These are phyloP conservation scores for Rhizoclosmatium sp. DNA, from an alignment of 192 early-diverging fungal species.

Conservation along the genomic window DNA sequence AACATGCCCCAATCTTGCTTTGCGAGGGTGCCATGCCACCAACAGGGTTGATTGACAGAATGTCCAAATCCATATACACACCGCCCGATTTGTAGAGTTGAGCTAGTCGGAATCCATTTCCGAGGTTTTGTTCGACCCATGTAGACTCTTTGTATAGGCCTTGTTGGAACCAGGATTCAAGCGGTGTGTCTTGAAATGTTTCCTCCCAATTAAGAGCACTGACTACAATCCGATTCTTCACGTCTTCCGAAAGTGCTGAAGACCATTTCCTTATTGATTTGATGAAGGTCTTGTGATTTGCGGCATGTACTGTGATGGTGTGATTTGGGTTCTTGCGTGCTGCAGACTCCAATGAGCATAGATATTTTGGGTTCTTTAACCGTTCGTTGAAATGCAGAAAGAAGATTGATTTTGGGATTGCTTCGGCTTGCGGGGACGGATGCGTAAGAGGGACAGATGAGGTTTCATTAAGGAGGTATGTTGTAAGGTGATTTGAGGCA, in stretches of 20 bases:
- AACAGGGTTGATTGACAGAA: slow-evolving; percentile 45
- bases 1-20: slow-evolving; percentile 26
- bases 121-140: slow-evolving; percentile 51
- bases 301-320: slow-evolving; percentile 35
- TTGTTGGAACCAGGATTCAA: slow-evolving; percentile 37
- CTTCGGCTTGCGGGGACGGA: too few species aligned
- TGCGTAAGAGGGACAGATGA: too few species aligned
- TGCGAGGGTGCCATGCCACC: slow-evolving; percentile 30
- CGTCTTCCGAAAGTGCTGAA: neutral
- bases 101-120: slow-evolving; percentile 46
- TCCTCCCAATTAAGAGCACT: slow-evolving; percentile 21
- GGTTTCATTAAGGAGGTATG: too few species aligned
- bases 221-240: slow-evolving; percentile 1
- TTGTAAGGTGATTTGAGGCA: too few species aligned
- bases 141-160: slow-evolving; percentile 22
- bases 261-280: slow-evolving; percentile 27
- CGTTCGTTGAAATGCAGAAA: slow-evolving; percentile 43
- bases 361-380: slow-evolving; percentile 37
- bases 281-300: slow-evolving; percentile 33
- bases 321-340: slow-evolving; percentile 38
- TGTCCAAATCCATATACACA: slow-evolving; percentile 51
- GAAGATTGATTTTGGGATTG: slow-evolving; percentile 36
- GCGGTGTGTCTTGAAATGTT: slow-evolving; percentile 40
- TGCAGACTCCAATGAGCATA: slow-evolving; percentile 46
- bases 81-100: slow-evolving; percentile 43